Percentiles rank a stretch among this genome's conserved stretches.
phyloP scores from a whole-genome alignment of 2,329 filamentous ascomycete genomes.

The Colletotrichum viniferum region DNA sequence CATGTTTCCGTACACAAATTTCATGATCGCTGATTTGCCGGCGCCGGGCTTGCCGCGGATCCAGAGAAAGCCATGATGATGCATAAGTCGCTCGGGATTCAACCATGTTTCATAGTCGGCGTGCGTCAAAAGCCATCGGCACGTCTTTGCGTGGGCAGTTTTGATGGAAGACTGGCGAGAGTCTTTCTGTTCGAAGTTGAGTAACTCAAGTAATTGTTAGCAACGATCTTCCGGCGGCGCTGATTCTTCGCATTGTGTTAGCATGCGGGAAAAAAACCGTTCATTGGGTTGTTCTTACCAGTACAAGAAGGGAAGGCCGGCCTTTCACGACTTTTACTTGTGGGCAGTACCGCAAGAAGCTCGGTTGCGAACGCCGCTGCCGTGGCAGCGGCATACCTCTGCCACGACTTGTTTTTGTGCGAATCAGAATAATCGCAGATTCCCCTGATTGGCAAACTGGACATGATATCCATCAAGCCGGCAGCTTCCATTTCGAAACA shows the following conservation, averaged over 20 bases:
- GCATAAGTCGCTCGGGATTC: accelerated
- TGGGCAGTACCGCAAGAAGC: background rate
- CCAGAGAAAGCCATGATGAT: background rate
- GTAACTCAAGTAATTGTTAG: background rate
- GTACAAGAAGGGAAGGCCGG: accelerated
- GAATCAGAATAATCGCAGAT: conserved; percentile 42
- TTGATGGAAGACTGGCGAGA: conserved; percentile 13
- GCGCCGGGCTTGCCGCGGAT: background rate
- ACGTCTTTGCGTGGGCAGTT: conserved; percentile 20
- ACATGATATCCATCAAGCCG: conserved; percentile 24
- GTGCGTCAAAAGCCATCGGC: conserved; percentile 21
- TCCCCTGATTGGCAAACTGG: conserved; percentile 35
- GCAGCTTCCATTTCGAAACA: conserved; percentile 33
- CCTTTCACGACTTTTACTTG: accelerated
- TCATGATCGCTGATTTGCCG: conserved; percentile 4
- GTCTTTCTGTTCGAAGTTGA: conserved; percentile 20
- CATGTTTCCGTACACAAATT: background rate
- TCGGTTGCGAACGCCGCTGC: conserved; percentile 31
- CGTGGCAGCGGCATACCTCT: conserved; percentile 33
- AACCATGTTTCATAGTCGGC: conserved; percentile 18
- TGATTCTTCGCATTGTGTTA: background rate
- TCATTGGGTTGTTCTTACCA: background rate
- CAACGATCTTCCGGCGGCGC: background rate
- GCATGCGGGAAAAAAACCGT: background rate
- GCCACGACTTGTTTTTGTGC: conserved; percentile 40